A percentile compares a stretch with the other conserved stretches of the same genome.
Evolutionary conservation across 805 yeast genomes (phyloP).

Genomic region (Saccharomycopsis selenospora): DNA sequence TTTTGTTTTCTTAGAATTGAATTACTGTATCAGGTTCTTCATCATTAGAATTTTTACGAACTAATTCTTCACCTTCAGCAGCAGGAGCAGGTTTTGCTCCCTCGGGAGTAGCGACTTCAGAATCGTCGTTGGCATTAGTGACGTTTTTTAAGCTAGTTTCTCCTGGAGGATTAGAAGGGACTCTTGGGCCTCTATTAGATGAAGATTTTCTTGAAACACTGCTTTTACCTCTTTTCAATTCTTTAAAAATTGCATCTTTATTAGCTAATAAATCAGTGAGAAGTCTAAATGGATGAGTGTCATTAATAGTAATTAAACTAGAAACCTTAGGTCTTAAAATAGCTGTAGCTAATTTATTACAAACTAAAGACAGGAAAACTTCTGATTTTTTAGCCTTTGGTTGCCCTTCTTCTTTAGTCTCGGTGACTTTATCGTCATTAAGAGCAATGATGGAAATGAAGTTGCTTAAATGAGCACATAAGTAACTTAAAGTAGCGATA

Average conservation of each 20-base stretch:
- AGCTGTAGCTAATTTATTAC: slow-evolving; percentile 61
- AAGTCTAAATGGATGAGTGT: slow-evolving; percentile 50
- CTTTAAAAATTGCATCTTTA: slow-evolving; percentile 58
- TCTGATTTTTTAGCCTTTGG: slow-evolving; percentile 24
- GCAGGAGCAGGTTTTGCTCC: slow-evolving; percentile 1
- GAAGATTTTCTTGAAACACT: slow-evolving; percentile 15
- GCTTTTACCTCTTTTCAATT: slow-evolving; percentile 40
- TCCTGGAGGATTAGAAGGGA: background rate
- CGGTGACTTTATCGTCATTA: slow-evolving; percentile 32
- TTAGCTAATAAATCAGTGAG: slow-evolving; percentile 54
- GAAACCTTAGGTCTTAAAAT: slow-evolving; percentile 47
- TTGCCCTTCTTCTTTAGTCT: background rate
- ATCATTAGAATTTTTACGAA: slow-evolving; percentile 12
- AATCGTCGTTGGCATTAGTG: no score
- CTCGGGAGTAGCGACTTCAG: slow-evolving; percentile 1
- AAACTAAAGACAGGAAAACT: slow-evolving; percentile 39
- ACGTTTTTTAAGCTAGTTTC: background rate
- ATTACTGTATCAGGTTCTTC: slow-evolving; percentile 20
- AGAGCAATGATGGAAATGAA: slow-evolving; percentile 47
- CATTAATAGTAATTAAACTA: slow-evolving; percentile 43
- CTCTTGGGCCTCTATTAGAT: background rate
- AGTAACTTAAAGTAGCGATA: slow-evolving; percentile 71
- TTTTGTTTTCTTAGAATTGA: no score
- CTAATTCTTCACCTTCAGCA: background rate
- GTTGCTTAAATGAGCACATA: slow-evolving; percentile 68